Percentiles rank a stretch among this genome's conserved stretches.
Conservation (phyloP, 1,284 basidiomycete species). For the Ustilago cynodontis region DNA sequence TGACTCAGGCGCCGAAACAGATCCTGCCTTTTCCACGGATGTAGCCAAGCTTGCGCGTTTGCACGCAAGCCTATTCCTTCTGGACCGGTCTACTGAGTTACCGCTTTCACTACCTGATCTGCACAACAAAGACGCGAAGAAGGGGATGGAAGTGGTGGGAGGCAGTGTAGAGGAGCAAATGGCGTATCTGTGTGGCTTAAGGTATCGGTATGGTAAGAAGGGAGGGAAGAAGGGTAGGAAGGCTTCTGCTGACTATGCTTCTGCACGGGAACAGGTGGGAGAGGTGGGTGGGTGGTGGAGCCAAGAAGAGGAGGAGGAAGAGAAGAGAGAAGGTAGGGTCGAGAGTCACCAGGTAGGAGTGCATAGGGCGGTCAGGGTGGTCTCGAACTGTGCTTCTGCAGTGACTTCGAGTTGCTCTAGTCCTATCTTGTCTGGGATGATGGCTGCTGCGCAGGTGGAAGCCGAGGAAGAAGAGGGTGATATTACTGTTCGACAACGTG, state of each 20-base stretch:
- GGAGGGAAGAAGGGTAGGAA: slow-evolving; percentile 14
- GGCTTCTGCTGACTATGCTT: slow-evolving; percentile 4
- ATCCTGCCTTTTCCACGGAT: slow-evolving; percentile 12
- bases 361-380: slow-evolving; percentile 15
- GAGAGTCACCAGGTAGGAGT: slow-evolving; percentile 5
- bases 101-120: slow-evolving; percentile 22
- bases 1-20: slow-evolving; percentile 10
- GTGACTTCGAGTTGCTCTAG: slow-evolving; percentile 19
- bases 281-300: slow-evolving; percentile 17
- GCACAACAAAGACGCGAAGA: background rate
- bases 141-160: background rate
- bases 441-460: slow-evolving; percentile 5
- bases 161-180: slow-evolving; percentile 39
- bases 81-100: slow-evolving; percentile 20
- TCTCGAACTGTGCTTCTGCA: slow-evolving; percentile 20
- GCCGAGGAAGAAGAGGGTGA: slow-evolving; percentile 12
- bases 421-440: slow-evolving; percentile 20
- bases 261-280: background rate
- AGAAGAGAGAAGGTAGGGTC: slow-evolving; percentile 12
- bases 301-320: slow-evolving; percentile 8
- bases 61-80: slow-evolving; percentile 33
- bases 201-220: slow-evolving; percentile 26
- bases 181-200: slow-evolving; percentile 48
- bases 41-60: slow-evolving; percentile 42
- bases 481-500: slow-evolving; percentile 9